A percentile compares a stretch with the other conserved stretches of the same genome.
Conservation (phyloP, 805 yeast genomes). For the Kregervanrija fluxuum region DNA sequence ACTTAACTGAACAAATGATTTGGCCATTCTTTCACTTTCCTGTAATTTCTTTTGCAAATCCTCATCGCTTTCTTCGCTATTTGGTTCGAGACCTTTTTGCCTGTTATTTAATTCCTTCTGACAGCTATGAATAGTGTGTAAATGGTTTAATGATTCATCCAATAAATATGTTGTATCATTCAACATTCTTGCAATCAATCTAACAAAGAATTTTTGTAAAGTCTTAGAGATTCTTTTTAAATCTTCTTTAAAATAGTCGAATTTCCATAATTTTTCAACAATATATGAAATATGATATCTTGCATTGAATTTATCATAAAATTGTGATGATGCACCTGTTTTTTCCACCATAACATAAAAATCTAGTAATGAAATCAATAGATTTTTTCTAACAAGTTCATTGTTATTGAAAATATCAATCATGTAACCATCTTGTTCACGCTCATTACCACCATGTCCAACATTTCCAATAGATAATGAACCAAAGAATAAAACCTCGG, state of each 20-base stretch:
- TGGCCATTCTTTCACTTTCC: conserved; percentile 68
- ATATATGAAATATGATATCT: conserved; percentile 82
- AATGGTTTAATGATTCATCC: conserved; percentile 82
- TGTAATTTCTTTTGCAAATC: conserved; percentile 52
- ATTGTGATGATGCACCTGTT: conserved; percentile 92
- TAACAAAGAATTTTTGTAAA: conserved; percentile 77
- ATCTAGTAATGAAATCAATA: conserved; percentile 78
- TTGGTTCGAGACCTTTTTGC: conserved; percentile 26
- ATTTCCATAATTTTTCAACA: conserved; percentile 76
- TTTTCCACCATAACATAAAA: conserved; percentile 92
- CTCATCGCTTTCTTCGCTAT: conserved; percentile 47
- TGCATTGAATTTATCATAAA: conserved; percentile 90
- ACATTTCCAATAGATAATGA: conserved; percentile 37
- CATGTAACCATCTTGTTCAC: conserved; percentile 62
- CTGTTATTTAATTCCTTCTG: conserved; percentile 59
- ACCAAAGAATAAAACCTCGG: conserved; percentile 76
- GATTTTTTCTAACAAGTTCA: conserved; percentile 51
- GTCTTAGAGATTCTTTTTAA: conserved; percentile 58
- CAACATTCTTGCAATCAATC: conserved; percentile 90
- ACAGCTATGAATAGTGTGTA: conserved; percentile 67
- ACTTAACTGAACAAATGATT: conserved; percentile 73
- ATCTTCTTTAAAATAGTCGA: conserved; percentile 59
- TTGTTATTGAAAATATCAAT: conserved; percentile 57
- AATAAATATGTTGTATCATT: conserved; percentile 88
- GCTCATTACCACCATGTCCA: conserved; percentile 32